Conservation (phyloP, 2,329 filamentous ascomycete genomes). For the Cryphonectria nitschkei region DNA sequence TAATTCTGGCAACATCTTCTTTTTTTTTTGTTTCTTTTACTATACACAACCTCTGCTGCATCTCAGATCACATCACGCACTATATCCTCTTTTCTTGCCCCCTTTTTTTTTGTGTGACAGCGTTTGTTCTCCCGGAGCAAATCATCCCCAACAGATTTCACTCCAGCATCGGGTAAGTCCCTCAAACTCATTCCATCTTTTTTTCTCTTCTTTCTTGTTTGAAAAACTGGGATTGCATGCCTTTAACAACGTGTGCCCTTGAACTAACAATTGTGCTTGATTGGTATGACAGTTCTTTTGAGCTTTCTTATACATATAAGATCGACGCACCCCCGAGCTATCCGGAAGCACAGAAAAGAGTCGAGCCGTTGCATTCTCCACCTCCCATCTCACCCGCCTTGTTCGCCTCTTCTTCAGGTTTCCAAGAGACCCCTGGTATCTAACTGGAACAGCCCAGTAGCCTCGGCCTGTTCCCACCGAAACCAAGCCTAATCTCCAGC, state of each 20-base stretch:
- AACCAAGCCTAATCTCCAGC: conserved; percentile 21
- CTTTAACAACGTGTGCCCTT: background rate
- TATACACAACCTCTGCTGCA: conserved; percentile 28
- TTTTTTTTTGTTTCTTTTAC: background rate
- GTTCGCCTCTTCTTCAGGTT: conserved; percentile 2
- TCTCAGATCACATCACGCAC: conserved; percentile 33
- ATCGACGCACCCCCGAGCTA: conserved; percentile 3
- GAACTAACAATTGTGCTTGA: background rate
- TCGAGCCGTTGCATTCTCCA: conserved; percentile 18
- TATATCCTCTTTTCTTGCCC: background rate
- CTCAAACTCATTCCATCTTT: no score
- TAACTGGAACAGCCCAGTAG: conserved; percentile 6
- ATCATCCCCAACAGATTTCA: background rate
- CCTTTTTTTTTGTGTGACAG: background rate
- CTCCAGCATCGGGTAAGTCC: background rate
- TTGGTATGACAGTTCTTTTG: background rate
- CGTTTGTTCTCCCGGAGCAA: background rate
- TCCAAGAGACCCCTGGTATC: conserved; percentile 25
- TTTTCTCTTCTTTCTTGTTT: no score
- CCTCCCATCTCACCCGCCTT: conserved; percentile 11
- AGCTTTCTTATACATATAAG: background rate
- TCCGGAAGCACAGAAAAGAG: background rate
- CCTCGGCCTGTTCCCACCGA: conserved; percentile 17
- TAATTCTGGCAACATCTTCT: conserved; percentile 14
- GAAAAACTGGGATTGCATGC: no score